Evolutionary conservation across 306 rosid genomes (phyloP), one percentile per base, ranked within the genome.

Genomic region (Vigna reflexopilosa): DNA sequence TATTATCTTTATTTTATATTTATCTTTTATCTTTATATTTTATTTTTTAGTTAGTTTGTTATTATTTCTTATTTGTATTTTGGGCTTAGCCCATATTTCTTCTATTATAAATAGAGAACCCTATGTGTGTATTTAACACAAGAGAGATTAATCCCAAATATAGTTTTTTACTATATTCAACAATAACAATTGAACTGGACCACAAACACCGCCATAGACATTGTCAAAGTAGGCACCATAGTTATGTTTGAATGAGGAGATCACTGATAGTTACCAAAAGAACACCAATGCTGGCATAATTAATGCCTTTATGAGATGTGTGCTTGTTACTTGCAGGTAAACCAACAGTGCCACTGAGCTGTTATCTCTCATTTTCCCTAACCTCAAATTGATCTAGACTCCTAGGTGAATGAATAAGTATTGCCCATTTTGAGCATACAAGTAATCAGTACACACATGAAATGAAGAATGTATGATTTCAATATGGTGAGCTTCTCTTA

Each of bases 321-420:
- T 42, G n/a, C 1, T 51, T 10, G 44, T 50, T 71, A 48, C 90
- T 81, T 76, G 83, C 86, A 0, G 79, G 17, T 15, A 88, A 58
- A 72, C 91, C 89, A 79, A 79, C 78, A 0, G 89, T 83, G 40
- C 32, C 40, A 70, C 86, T 86, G 0, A 84, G 76, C 8, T 84
- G 55, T 10, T 54, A 17, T 9, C 79, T 73, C 2, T 81, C 65
- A 64, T 88, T 88, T 5, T 50, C 38, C 91, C 89, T 5, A 1
- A 15, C 17, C 40, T 68, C 72, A 88, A 30, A 9, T 26, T 68
- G 11, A 86, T 2, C 17, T 76, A 0, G 47, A 9, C 58, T 82
- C 89, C 28, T 54, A 63, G 38, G 32, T 42, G 73, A 88, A 88
- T 3, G 20, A 6, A 88, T 2, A 14, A 6, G 13, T 45, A 75